Conservation (phyloP, 2,329 filamentous ascomycete genomes). For the Thelonectria rubi region DNA sequence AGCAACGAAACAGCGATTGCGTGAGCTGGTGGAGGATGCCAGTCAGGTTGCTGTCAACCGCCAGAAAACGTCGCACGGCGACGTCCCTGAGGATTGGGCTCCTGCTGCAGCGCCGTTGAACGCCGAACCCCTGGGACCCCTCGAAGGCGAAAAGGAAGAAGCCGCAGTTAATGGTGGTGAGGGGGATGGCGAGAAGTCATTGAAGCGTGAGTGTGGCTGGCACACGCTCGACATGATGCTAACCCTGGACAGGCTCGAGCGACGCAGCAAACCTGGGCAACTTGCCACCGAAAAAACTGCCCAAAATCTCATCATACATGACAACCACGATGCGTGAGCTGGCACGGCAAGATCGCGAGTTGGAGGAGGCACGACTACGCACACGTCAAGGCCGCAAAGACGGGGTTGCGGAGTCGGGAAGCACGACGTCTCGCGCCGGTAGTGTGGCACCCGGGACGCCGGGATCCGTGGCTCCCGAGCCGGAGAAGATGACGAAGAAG, state of each 20-base stretch:
- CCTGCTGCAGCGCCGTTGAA: conserved; percentile 70
- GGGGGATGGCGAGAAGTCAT: conserved; percentile 62
- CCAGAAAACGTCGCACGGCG: conserved; percentile 80
- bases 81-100: conserved; percentile 78
- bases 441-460: conserved; percentile 69
- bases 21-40: conserved; percentile 80
- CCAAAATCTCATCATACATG: conserved; percentile 60
- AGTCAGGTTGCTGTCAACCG: conserved; percentile 75
- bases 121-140: conserved; percentile 49
- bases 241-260: conserved; percentile 50
- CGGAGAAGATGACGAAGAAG: conserved; percentile 84
- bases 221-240: conserved; percentile 22
- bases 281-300: conserved; percentile 57
- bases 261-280: conserved; percentile 47
- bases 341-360: conserved; percentile 72
- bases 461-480: conserved; percentile 69
- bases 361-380: conserved; percentile 75
- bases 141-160: conserved; percentile 36
- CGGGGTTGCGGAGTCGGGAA: conserved; percentile 61
- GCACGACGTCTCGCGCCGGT: conserved; percentile 60
- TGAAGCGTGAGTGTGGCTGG: conserved; percentile 64
- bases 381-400: conserved; percentile 72
- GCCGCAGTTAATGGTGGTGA: conserved; percentile 57
- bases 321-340: conserved; percentile 67
- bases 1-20: conserved; percentile 80